Evolutionary conservation across 768 basidiomycete genomes (phyloP).

Genomic region (Scleroderma citrinum): DNA sequence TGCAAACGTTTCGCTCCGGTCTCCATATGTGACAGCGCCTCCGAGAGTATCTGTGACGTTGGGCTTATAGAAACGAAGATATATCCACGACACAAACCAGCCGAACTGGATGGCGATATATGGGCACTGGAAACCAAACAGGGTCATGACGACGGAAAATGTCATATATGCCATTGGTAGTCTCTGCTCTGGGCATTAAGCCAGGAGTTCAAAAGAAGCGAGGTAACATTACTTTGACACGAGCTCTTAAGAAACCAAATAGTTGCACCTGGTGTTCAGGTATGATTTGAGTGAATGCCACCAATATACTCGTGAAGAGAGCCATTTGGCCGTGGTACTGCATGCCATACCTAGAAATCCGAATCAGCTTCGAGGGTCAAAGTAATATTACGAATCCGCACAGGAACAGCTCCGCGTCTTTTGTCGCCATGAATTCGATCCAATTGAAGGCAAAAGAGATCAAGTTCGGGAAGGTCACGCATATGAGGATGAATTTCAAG

Average conservation of each 20-base stretch:
- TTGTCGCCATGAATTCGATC: conserved; percentile 73
- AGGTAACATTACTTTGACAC: conserved; percentile 70
- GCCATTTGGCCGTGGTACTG: conserved; percentile 91
- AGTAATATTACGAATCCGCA: conserved; percentile 35
- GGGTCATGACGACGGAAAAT: conserved; percentile 77
- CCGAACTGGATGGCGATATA: conserved; percentile 97
- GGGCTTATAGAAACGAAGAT: conserved; percentile 95
- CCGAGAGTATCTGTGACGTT: conserved; percentile 58
- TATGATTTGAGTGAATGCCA: conserved; percentile 96
- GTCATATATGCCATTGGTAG: conserved; percentile 94
- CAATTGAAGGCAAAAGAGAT: conserved; percentile 87
- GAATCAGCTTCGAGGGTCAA: conserved; percentile 8
- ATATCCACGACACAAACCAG: conserved; percentile 96
- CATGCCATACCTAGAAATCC: conserved; percentile 66
- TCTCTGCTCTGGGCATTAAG: conserved; percentile 41
- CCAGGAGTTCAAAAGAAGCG: not conserved
- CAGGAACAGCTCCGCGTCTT: conserved; percentile 72
- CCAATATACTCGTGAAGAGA: conserved; percentile 80
- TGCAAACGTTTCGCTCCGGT: conserved; percentile 94
- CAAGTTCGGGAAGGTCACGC: conserved; percentile 76
- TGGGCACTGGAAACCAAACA: conserved; percentile 82
- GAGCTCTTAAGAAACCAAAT: conserved; percentile 73
- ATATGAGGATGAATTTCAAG: conserved; percentile 77
- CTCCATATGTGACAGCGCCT: conserved; percentile 74
- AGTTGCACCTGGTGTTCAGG: conserved; percentile 98